These are phyloP conservation scores for Penicillium sp. DNA, from an alignment of 2,329 filamentous ascomycete genomes.

Conservation along the genomic window DNA sequence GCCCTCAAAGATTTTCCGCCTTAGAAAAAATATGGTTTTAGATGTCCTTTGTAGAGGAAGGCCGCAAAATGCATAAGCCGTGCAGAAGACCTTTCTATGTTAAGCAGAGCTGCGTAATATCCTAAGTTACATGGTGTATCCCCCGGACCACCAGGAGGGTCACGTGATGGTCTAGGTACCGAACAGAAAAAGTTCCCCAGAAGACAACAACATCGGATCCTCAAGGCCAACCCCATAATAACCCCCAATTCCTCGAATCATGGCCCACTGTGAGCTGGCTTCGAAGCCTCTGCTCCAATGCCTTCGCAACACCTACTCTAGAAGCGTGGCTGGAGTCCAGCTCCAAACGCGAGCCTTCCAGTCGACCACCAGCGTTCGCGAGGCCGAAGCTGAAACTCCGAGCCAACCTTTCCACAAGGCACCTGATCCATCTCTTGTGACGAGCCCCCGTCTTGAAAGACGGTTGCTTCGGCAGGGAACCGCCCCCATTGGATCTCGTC, in stretches of 20 bases:
- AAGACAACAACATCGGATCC: conserved; percentile 24
- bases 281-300: conserved; percentile 45
- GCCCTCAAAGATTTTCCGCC: too few species aligned
- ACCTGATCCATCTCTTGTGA: conserved; percentile 65
- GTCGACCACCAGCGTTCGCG: conserved; percentile 45
- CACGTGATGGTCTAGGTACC: background rate
- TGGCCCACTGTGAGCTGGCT: conserved; percentile 44
- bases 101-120: too few species aligned
- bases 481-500: conserved; percentile 75
- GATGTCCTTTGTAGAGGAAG: too few species aligned
- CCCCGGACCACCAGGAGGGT: background rate
- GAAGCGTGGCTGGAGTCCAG: conserved; percentile 33
- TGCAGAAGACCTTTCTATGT: too few species aligned
- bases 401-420: conserved; percentile 43
- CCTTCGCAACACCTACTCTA: conserved; percentile 37
- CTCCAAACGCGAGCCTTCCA: conserved; percentile 49
- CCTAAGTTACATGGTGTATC: background rate
- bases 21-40: too few species aligned
- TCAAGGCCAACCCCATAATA: conserved; percentile 15
- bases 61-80: too few species aligned
- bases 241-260: conserved; percentile 19
- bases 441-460: conserved; percentile 62
- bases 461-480: conserved; percentile 66
- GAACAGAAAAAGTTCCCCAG: conserved; percentile 39
- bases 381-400: conserved; percentile 42